These are phyloP conservation scores for Venustampulla echinocandica DNA, from an alignment of 495 filamentous ascomycete species.

Conservation along the genomic window DNA sequence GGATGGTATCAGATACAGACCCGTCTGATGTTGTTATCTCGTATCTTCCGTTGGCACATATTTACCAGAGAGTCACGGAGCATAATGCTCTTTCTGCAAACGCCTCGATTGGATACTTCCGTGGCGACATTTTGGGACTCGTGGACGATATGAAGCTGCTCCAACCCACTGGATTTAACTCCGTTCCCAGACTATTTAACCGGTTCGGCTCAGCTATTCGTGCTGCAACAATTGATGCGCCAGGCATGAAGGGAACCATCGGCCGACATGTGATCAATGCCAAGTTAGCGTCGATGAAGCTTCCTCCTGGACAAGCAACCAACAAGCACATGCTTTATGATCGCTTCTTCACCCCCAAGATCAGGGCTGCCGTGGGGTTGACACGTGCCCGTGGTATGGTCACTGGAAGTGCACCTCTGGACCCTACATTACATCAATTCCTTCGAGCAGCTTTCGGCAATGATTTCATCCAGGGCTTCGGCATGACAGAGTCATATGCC, in stretches of 20 bases:
- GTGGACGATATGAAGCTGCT: constrained; percentile 88
- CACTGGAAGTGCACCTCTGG: constrained; percentile 83
- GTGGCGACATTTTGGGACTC: constrained; percentile 78
- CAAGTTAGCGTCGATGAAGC: constrained; percentile 71
- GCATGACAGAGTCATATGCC: constrained; percentile 92
- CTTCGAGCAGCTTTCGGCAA: constrained; percentile 75
- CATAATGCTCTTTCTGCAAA: constrained; percentile 66
- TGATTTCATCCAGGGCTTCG: constrained; percentile 82
- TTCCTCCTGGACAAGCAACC: constrained; percentile 58
- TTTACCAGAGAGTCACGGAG: constrained; percentile 79
- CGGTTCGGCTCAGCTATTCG: constrained; percentile 79
- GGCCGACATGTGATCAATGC: constrained; percentile 69
- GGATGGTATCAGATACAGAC: constrained; percentile 38
- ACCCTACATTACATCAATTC: constrained; percentile 80
- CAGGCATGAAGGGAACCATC: constrained; percentile 74
- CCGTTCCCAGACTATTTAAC: constrained; percentile 87
- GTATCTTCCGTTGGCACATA: constrained; percentile 92
- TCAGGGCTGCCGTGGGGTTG: constrained; percentile 71
- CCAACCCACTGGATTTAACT: constrained; percentile 73
- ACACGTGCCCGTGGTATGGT: constrained; percentile 67
- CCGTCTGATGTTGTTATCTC: constrained; percentile 60
- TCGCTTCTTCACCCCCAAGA: constrained; percentile 86
- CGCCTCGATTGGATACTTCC: constrained; percentile 82
- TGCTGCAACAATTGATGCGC: constrained; percentile 63
- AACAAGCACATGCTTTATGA: constrained; percentile 85